phyloP scores from a whole-genome alignment of 129 eudicot species.

The Oenanthe sinensis region DNA sequence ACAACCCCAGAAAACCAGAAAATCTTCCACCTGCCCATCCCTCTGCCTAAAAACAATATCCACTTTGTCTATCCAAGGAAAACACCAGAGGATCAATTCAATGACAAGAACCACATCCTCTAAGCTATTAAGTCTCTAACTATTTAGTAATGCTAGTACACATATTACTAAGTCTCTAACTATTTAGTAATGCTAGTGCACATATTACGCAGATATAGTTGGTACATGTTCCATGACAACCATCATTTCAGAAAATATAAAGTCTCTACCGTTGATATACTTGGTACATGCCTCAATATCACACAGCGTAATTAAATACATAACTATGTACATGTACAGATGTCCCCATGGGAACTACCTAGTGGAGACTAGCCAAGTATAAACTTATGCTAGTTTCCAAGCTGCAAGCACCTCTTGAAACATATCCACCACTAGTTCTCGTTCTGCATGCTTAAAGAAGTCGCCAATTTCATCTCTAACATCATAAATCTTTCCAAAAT shows the following conservation, averaged over 20 bases:
- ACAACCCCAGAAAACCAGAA: not conserved
- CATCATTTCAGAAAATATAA: not conserved
- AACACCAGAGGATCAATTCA: not conserved
- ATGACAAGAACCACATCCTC: not conserved
- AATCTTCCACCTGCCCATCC: too few relatives aligned
- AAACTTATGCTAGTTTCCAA: conserved; percentile 55
- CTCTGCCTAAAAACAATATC: not conserved
- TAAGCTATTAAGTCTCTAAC: not conserved
- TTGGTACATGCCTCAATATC: not conserved
- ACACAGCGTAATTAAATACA: not conserved
- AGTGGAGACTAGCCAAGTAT: not conserved
- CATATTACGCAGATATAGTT: not conserved
- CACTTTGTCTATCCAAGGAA: not conserved
- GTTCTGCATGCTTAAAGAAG: conserved; percentile 69
- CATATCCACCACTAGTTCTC: conserved; percentile 72
- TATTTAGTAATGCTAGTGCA: not conserved
- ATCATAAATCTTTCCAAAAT: conserved; percentile 91
- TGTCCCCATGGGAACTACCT: not conserved
- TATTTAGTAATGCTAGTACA: not conserved
- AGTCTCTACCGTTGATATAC: not conserved
- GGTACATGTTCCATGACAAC: not conserved
- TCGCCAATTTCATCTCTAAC: conserved; percentile 58
- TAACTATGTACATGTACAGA: not conserved
- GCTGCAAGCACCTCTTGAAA: conserved; percentile 75
- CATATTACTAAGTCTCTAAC: not conserved